phyloP scores from a whole-genome alignment of 2,329 filamentous ascomycete genomes.

The Fusarium incarnatum region DNA sequence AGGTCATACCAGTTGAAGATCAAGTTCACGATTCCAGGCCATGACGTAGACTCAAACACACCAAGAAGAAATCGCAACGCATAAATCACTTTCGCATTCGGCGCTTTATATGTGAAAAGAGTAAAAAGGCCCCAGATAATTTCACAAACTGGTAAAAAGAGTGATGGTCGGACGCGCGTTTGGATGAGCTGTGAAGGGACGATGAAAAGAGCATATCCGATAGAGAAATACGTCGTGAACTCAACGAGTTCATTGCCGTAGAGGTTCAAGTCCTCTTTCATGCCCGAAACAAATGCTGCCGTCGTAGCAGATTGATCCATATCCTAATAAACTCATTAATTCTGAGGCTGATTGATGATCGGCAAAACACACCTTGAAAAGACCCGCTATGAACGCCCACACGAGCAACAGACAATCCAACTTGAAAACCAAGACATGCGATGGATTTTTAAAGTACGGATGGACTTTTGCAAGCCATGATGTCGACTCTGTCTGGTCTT shows the following conservation, averaged over 20 bases:
- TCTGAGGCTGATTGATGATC: not conserved
- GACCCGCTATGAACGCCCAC: slow-evolving; percentile 42
- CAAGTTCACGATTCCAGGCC: slow-evolving; percentile 41
- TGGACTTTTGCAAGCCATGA: slow-evolving; percentile 49
- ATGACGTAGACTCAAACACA: slow-evolving; percentile 41
- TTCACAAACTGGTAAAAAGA: slow-evolving; percentile 39
- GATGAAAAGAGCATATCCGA: slow-evolving; percentile 41
- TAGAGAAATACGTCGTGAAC: slow-evolving; percentile 44
- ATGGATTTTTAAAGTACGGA: slow-evolving; percentile 47
- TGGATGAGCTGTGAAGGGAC: slow-evolving; percentile 41
- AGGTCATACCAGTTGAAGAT: slow-evolving; percentile 37
- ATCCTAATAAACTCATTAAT: slow-evolving; percentile 11
- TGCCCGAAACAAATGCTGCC: slow-evolving; percentile 38
- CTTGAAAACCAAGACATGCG: slow-evolving; percentile 47
- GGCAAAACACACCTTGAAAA: slow-evolving; percentile 6
- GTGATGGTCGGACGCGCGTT: slow-evolving; percentile 37
- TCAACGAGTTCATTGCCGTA: slow-evolving; percentile 40
- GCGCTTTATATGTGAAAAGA: slow-evolving; percentile 31
- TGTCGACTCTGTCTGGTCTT: slow-evolving; percentile 13
- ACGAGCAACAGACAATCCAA: slow-evolving; percentile 46
- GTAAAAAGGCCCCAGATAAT: slow-evolving; percentile 42
- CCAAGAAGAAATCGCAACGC: slow-evolving; percentile 40
- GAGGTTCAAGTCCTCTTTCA: slow-evolving; percentile 36
- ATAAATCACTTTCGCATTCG: slow-evolving; percentile 32
- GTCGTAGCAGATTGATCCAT: slow-evolving; percentile 43